Conservation (phyloP, 495 filamentous ascomycete species). For the Cudoniella acicularis region DNA sequence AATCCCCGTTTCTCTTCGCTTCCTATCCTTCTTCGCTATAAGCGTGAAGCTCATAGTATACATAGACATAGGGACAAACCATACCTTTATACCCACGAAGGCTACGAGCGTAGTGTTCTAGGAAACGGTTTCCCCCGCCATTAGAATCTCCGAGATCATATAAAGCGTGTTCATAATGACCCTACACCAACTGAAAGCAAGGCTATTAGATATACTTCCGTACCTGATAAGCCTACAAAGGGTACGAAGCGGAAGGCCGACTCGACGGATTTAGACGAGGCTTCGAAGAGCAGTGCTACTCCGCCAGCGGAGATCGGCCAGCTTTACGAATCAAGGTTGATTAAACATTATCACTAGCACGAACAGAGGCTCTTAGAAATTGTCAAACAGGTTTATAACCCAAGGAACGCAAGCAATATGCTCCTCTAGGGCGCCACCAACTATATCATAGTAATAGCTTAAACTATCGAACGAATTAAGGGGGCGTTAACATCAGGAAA, state of each 20-base stretch:
- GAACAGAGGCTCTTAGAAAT: background rate
- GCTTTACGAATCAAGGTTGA: background rate
- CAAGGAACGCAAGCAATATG: background rate
- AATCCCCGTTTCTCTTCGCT: slow-evolving; percentile 84
- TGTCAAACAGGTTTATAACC: background rate
- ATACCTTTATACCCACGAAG: slow-evolving; percentile 72
- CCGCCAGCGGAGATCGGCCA: background rate
- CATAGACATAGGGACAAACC: slow-evolving; percentile 86
- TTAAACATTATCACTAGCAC: background rate
- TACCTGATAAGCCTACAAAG: background rate
- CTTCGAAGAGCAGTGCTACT: background rate
- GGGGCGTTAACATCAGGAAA: background rate
- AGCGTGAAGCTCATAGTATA: slow-evolving; percentile 86
- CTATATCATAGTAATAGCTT: background rate
- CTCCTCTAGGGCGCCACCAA: background rate
- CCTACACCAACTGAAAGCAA: background rate
- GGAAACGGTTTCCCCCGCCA: slow-evolving; percentile 83
- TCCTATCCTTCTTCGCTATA: slow-evolving; percentile 82
- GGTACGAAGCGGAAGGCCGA: background rate
- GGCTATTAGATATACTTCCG: background rate
- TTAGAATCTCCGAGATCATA: slow-evolving; percentile 89
- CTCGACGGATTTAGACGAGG: background rate
- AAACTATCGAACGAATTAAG: background rate
- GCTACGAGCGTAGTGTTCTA: slow-evolving; percentile 70
- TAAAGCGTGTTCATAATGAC: slow-evolving; percentile 77